Conservation (phyloP, 148 eudicot species). For the Camellia lanceoleosa region DNA sequence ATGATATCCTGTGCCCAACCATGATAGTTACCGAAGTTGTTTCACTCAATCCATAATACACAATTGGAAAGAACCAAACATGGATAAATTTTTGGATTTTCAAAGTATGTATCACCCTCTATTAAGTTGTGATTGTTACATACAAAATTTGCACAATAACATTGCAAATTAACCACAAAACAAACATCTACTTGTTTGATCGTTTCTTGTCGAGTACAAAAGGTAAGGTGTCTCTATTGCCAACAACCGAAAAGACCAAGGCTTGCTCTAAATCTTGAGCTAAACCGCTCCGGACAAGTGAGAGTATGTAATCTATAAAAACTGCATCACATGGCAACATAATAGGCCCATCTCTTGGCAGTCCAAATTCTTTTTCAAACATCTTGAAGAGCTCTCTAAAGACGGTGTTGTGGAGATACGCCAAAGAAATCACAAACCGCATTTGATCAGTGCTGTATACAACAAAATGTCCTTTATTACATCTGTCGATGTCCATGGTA, state of each 20-base stretch:
- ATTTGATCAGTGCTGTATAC: constrained; percentile 26
- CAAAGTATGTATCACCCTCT: too few relatives aligned
- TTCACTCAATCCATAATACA: too few relatives aligned
- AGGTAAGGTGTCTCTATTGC: not conserved
- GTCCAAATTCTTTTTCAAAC: constrained; percentile 50
- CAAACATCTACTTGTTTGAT: too few relatives aligned
- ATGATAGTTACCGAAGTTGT: too few relatives aligned
- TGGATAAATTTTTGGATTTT: too few relatives aligned
- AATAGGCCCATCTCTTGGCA: constrained; percentile 34
- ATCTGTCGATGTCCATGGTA: not conserved
- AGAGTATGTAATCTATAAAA: constrained; percentile 31
- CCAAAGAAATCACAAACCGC: constrained; percentile 27
- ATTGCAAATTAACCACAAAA: too few relatives aligned
- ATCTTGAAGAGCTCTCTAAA: constrained; percentile 29
- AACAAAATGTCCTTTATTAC: constrained; percentile 31
- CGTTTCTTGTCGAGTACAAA: too few relatives aligned
- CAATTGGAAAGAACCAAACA: too few relatives aligned
- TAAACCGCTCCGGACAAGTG: constrained; percentile 18
- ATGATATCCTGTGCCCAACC: too few relatives aligned
- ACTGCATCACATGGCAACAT: constrained; percentile 33
- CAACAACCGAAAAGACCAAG: constrained; percentile 16
- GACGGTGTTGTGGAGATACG: constrained; percentile 23
- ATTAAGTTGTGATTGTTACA: too few relatives aligned
- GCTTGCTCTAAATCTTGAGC: constrained; percentile 17
- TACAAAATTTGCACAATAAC: too few relatives aligned